Evolutionary conservation across 805 yeast species (phyloP), one percentile per base, ranked within the genome.

Genomic region (Candida michaelii): DNA sequence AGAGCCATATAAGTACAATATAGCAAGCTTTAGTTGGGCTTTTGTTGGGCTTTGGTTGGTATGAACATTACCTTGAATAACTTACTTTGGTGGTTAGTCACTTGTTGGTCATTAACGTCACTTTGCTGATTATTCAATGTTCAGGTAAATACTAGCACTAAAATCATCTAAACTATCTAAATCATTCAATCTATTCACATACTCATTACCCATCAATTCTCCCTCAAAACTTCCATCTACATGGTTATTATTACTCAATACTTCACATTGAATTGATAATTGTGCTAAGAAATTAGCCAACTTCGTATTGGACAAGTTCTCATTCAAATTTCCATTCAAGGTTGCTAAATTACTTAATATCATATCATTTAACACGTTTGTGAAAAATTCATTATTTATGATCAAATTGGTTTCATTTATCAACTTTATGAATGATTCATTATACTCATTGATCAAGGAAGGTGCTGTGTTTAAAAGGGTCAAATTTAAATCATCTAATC

Each of bases 101-200:
- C n/a, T n/a, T n/a, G n/a, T n/a, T n/a, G n/a, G n/a, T n/a, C n/a
- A n/a, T n/a, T n/a, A n/a, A n/a, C n/a, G n/a, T n/a, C n/a, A n/a
- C n/a, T n/a, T n/a, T n/a, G n/a, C n/a, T n/a, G n/a, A n/a, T 48
- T 56, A 68, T 41, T 69, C 74, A 49, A 85, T 87, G 55, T 89
- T 89, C 14, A 96, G 84, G 61, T 90, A 90, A 7, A 90, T 90
- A 51, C 89, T 76, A 4, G 97, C 97, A 64, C 96, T 83, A 51
- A 90, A 74, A 46, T 89, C 96, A 50, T 87, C 95, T 44, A 90
- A 73, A 49, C 82, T 89, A 13, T 78, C 82, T 24, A 63, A 52
- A 30, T 60, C 63, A 51, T 66, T 67, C 43, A 68, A 48, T 40
- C 47, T 59, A 51, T 65, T 68, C 27, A 70, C 54, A 49, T 61